A percentile compares a stretch with the other conserved stretches of the same genome.
phyloP scores from a whole-genome alignment of 352 stramenopile species.

The Globisporangium cederbergense region DNA sequence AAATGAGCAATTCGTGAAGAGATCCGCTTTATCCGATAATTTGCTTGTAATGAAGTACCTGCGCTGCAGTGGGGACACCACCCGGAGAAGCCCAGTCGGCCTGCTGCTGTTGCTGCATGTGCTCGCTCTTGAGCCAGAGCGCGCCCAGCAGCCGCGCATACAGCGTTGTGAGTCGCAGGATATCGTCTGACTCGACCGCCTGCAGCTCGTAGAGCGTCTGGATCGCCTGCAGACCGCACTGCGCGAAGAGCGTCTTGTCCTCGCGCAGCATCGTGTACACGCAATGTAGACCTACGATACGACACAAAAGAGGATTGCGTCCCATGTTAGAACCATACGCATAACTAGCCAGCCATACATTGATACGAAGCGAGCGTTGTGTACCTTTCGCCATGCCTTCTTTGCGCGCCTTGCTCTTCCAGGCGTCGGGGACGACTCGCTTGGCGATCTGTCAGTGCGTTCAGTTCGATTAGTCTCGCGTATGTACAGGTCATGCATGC shows the following conservation, averaged over 20 bases:
- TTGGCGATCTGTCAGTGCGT: conserved; percentile 38
- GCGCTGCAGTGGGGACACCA: conserved; percentile 35
- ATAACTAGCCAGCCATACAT: background rate
- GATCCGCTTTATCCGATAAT: background rate
- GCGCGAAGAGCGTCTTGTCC: conserved; percentile 19
- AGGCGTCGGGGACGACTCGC: conserved; percentile 45
- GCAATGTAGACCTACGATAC: conserved; percentile 21
- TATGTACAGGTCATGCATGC: background rate
- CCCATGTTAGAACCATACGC: background rate
- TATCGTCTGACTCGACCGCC: conserved; percentile 41
- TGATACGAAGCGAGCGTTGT: background rate
- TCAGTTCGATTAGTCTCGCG: background rate
- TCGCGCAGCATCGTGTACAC: conserved; percentile 42
- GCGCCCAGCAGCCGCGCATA: conserved; percentile 57
- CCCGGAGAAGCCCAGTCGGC: conserved; percentile 35
- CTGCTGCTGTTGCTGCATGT: conserved; percentile 19
- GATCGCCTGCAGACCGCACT: conserved; percentile 50
- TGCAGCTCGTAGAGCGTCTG: conserved; percentile 68
- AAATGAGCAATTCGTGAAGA: background rate
- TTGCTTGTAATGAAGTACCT: conserved; percentile 22
- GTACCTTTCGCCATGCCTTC: conserved; percentile 42
- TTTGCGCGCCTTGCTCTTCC: conserved; percentile 49
- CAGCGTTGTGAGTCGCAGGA: conserved; percentile 39
- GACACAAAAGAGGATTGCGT: background rate
- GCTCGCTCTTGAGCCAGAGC: conserved; percentile 46